Percentiles rank a stretch among this genome's conserved stretches.
Conservation (phyloP, 345 rosid species). For the Ceriops tagal region DNA sequence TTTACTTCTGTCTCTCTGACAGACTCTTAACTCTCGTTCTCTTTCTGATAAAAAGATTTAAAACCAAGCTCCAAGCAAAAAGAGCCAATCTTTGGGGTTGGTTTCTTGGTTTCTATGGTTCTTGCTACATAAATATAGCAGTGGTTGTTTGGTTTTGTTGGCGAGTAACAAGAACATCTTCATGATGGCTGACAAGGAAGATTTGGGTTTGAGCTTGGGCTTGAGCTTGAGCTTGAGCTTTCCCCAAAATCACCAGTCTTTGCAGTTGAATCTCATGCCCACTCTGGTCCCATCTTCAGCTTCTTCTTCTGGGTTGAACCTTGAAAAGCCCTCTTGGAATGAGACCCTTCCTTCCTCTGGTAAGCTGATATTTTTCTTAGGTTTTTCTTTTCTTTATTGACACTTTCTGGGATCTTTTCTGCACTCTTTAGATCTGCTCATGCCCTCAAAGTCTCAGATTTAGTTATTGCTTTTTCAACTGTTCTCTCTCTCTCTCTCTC, state of each 20-base stretch:
- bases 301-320: conserved; percentile 30
- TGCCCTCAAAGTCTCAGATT: conserved; percentile 15
- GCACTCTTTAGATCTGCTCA: not conserved
- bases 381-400: not conserved
- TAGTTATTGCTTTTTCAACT: not conserved
- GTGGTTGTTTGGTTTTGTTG: too few species aligned
- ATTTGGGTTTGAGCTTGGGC: conserved; percentile 76
- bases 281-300: conserved; percentile 29
- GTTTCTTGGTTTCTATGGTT: not conserved
- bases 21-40: not conserved
- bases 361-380: conserved; percentile 4
- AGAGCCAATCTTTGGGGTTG: not conserved
- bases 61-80: not conserved
- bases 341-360: conserved; percentile 51
- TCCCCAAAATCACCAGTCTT: conserved; percentile 39
- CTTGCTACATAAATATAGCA: not conserved
- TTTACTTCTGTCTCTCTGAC: conserved; percentile 11
- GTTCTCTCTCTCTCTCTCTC: not conserved
- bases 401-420: not conserved
- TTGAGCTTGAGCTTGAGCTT: conserved; percentile 70
- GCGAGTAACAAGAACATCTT: not conserved
- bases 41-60: not conserved
- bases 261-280: conserved; percentile 57
- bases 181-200: conserved; percentile 69
- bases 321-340: conserved; percentile 55